Percentiles rank a stretch among this genome's conserved stretches.
Evolutionary conservation across 176 grass and related monocot genomes (phyloP).

Genomic region (Musa itinerans): DNA sequence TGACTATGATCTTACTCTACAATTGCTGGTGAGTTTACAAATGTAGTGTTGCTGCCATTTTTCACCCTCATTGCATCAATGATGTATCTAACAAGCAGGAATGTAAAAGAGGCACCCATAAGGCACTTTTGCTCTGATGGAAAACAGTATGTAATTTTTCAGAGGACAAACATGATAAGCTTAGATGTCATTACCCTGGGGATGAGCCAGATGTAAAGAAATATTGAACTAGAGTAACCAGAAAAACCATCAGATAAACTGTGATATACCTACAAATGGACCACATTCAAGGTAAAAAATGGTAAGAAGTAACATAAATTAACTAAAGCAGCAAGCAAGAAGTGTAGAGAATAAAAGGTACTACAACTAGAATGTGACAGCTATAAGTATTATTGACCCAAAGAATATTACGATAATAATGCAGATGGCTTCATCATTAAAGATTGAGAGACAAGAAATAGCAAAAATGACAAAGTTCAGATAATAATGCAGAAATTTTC

Average conservation of each 20-base stretch:
- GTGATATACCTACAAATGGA: conserved; percentile 59
- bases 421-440: too few relatives aligned
- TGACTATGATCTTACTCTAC: conserved; percentile 59
- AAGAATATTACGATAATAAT: too few relatives aligned
- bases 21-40: conserved; percentile 44
- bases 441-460: too few relatives aligned
- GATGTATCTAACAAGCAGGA: conserved; percentile 41
- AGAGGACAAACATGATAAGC: conserved; percentile 2
- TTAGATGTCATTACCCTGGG: conserved; percentile 52
- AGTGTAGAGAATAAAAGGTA: not conserved
- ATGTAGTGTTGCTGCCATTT: conserved; percentile 55
- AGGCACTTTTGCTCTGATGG: not conserved
- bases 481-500: too few relatives aligned
- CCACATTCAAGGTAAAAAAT: not conserved
- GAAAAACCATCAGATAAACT: conserved; percentile 52
- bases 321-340: not conserved
- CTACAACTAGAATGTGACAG: not conserved
- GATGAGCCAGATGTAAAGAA: conserved; percentile 67
- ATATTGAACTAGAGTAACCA: conserved; percentile 59
- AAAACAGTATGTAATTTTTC: not conserved
- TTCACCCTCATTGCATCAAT: conserved; percentile 58
- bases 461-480: too few relatives aligned
- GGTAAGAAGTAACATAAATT: not conserved
- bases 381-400: not conserved
- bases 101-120: not conserved